Evolutionary conservation across 2,329 filamentous ascomycete species (phyloP).

Genomic region (Zasmidium cellare): DNA sequence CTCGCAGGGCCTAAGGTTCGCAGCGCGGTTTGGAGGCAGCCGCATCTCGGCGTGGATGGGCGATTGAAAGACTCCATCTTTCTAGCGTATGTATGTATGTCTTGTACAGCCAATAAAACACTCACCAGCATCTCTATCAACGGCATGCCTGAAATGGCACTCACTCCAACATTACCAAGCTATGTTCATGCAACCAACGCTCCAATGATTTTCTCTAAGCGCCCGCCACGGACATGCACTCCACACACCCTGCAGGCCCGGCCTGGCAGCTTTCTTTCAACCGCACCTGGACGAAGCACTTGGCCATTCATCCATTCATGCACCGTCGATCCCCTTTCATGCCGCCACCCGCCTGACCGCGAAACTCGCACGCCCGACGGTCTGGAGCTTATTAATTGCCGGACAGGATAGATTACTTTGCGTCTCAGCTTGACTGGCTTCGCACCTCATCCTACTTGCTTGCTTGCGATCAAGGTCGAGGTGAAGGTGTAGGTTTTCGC

Average conservation of each 20-base stretch:
- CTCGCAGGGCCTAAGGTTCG: constrained; percentile 79
- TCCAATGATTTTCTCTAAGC: background rate
- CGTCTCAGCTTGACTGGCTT: background rate
- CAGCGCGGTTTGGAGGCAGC: constrained; percentile 80
- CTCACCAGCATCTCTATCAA: background rate
- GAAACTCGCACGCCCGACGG: background rate
- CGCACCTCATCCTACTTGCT: too few relatives aligned
- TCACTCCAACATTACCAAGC: background rate
- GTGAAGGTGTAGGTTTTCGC: too few relatives aligned
- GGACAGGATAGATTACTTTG: background rate
- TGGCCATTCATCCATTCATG: background rate
- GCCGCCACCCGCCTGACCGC: background rate
- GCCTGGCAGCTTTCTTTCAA: background rate
- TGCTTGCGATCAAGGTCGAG: too few relatives aligned
- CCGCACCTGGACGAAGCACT: background rate
- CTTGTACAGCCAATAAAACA: background rate
- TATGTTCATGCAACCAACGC: background rate
- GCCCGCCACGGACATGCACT: background rate
- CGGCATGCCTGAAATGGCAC: background rate
- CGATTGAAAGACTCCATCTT: constrained; percentile 50
- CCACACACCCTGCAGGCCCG: background rate
- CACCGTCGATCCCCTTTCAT: background rate
- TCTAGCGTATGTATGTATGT: background rate
- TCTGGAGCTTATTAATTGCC: background rate
- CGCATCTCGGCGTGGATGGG: constrained; percentile 87